phyloP scores from a whole-genome alignment of 108 stramenopile species.

The Fragilaria radians region DNA sequence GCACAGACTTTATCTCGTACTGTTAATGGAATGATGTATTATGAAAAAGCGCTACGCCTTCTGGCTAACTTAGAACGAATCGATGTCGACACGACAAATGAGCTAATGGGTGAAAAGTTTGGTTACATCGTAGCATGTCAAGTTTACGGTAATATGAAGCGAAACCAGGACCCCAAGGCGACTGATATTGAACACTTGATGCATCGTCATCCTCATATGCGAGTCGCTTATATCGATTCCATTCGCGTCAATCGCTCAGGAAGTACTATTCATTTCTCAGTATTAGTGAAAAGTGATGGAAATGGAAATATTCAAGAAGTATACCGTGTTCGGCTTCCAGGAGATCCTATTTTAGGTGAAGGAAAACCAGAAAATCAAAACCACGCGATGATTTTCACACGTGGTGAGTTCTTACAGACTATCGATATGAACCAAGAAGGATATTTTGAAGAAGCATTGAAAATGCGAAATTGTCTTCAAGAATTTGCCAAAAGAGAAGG shows the following conservation, averaged over 20 bases:
- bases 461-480: slow-evolving; percentile 96
- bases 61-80: slow-evolving; percentile 90
- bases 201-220: slow-evolving; percentile 87
- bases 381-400: slow-evolving; percentile 96
- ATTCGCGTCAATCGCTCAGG: slow-evolving; percentile 81
- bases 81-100: slow-evolving; percentile 84
- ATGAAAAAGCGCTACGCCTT: slow-evolving; percentile 92
- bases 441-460: slow-evolving; percentile 97
- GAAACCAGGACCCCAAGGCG: slow-evolving; percentile 93
- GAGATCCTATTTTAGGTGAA: slow-evolving; percentile 96
- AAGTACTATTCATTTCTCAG: slow-evolving; percentile 80
- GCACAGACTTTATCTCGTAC: slow-evolving; percentile 95
- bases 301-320: slow-evolving; percentile 80
- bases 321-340: slow-evolving; percentile 93
- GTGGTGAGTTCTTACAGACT: slow-evolving; percentile 94
- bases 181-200: slow-evolving; percentile 95
- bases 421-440: slow-evolving; percentile 99
- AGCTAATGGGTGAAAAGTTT: slow-evolving; percentile 92
- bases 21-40: slow-evolving; percentile 98
- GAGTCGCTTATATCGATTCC: slow-evolving; percentile 96
- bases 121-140: slow-evolving; percentile 97
- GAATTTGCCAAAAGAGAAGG: slow-evolving; percentile 91
- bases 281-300: slow-evolving; percentile 87
- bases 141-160: slow-evolving; percentile 94
- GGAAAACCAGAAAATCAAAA: slow-evolving; percentile 99